Evolutionary conservation across 352 stramenopile species (phyloP).

Genomic region (Phytophthora lateralis): DNA sequence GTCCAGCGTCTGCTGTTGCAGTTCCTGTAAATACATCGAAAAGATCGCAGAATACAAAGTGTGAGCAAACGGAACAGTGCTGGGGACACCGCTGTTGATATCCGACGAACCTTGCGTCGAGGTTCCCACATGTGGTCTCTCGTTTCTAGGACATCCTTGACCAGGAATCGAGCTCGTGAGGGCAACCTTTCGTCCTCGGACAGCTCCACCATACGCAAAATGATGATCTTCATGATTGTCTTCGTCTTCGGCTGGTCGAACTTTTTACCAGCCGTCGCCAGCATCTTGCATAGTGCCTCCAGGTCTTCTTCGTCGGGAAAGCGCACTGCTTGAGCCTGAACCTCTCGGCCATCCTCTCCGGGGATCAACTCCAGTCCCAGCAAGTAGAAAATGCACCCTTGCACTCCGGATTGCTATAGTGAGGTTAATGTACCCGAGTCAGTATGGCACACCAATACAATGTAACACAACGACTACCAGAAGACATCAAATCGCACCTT

Average conservation of each 20-base stretch:
- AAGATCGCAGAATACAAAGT: neutral
- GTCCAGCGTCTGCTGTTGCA: conserved; percentile 88
- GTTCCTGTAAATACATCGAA: conserved; percentile 45
- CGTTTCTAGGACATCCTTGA: conserved; percentile 88
- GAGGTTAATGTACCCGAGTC: neutral
- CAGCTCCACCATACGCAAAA: conserved; percentile 84
- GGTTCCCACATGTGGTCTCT: conserved; percentile 88
- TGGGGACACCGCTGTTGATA: neutral
- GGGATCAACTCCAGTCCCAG: conserved; percentile 74
- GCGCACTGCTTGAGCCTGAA: conserved; percentile 67
- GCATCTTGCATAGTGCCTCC: conserved; percentile 88
- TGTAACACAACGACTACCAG: too few relatives aligned
- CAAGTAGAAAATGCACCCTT: conserved; percentile 84
- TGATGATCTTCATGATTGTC: conserved; percentile 86
- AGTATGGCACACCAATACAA: neutral
- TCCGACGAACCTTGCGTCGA: conserved; percentile 56
- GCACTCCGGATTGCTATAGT: conserved; percentile 64
- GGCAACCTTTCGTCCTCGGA: conserved; percentile 73
- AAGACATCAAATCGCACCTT: conserved; percentile 43
- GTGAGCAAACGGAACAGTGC: neutral
- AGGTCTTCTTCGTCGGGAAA: conserved; percentile 86
- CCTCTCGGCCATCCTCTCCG: conserved; percentile 44
- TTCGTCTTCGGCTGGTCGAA: conserved; percentile 82
- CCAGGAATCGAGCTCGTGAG: conserved; percentile 78
- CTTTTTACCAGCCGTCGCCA: conserved; percentile 86